Base-by-base conservation (phyloP, 352 stramenopile genomes). In the Phytophthora sp. region DNA sequence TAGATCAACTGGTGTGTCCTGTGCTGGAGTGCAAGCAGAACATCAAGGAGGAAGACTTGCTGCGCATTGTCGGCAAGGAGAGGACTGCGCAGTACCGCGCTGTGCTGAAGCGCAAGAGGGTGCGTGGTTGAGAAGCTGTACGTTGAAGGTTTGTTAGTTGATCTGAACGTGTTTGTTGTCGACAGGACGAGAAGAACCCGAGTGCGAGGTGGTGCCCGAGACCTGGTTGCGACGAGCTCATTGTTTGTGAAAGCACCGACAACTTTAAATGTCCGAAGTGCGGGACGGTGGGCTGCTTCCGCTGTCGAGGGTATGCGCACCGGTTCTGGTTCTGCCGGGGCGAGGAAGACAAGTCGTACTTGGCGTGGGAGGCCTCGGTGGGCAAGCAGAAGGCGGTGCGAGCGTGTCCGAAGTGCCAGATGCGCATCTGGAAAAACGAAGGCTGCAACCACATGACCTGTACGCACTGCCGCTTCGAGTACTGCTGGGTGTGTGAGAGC, bases 341-440 rank as follows among this genome's bases (percentile, higher is more conserved):
- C 20, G 46, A 66, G 39, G 62, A 77, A 26, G 82, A 91, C 60
- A 61, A 70, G 54, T 89, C 79, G 32, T 91, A 88, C 52, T 28
- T 72, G 30, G 45, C 49, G 11, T 91, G 83, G 83, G 78, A 89
- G 46, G 74, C 71, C 24, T 89, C 78, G 7, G 74, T 92, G 28
- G 80, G 80, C 30, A 72, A 76, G 26, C 52, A 69, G 9, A 74
- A 72, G 10, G 69, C 80, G 3, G 80, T 92, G 28, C 83, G 83
- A 5, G 59, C 64, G 8, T 90, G 83, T 58, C 83, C 83, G 9
- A 66, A 76, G 15, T 92, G 83, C 42, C 53, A 74, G 10, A 87
- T 92, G 72, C 72, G 78, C 38, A 92, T 92, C 50, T 92, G 83
- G 83, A 92, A 90, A 67, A 84, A 71, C 32, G 83, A 92, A 54